Evolutionary conservation across 441 rosid species (phyloP), one percentile per base, ranked within the genome.

Genomic region (Adansonia rubrostipa): DNA sequence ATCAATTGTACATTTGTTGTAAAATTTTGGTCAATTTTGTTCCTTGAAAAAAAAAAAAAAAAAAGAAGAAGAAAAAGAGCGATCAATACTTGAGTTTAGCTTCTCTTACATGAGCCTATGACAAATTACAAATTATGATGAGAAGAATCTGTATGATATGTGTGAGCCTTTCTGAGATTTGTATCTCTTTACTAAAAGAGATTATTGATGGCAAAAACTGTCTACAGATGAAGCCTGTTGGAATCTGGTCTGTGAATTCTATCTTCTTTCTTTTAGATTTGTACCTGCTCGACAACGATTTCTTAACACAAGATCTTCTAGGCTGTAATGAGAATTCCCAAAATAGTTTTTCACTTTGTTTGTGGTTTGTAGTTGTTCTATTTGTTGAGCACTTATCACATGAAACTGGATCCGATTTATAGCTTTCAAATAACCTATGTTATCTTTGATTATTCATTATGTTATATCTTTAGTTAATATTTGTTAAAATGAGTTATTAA

Each of bases 401-500:
- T 40, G 24, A 66, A n/a, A 66, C 6, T 9, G 54, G 19, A 67
- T 14, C 33, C 3, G 11, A 42, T 67, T 19, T 42, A 19, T 8
- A 67, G 8, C 71, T 33, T 67, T 67, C 3, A 48, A 71, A 71
- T 68, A 24, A 50, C 50, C 58, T 24, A 48, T 22, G 4, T 47
- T 50, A 24, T 50, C 76, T 73, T 57, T 6, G 48, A 57, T 40
- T 42, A 13, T 50, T 71, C 61, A 71, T 50, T 42, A 9, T 17
- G 33, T 45, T 68, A 44, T 9, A 20, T 17, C 33, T 17, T 44
- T 66, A 9, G 51, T 66, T 44, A 19, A 44, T 20, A 45, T 11
- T 36, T 68, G 54, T 68, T 47, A 4, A 67, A 67, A 68, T 68
- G 54, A 45, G 33, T 67, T 67, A 7, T 51, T 28, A 22, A 71